Percentiles rank a stretch among this genome's conserved stretches.
These are phyloP conservation scores for Candida ficus DNA, from an alignment of 805 yeast genomes.

Conservation along the genomic window DNA sequence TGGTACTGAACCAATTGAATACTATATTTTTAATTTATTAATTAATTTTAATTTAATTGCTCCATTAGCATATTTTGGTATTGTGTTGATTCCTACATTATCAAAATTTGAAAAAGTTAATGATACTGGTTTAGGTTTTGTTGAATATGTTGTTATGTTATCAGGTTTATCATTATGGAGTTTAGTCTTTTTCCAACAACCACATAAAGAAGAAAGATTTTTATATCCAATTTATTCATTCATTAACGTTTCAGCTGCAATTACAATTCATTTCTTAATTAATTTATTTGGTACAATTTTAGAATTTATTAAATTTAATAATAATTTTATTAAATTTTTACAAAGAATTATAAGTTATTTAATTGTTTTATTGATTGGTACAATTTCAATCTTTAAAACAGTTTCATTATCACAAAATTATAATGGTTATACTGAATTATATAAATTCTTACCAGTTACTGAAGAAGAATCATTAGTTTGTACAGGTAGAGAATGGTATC, in stretches of 20 bases:
- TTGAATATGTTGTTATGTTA: conserved; percentile 23
- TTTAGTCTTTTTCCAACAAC: conserved; percentile 61
- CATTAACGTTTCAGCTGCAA: conserved; percentile 57
- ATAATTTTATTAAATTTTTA: not conserved
- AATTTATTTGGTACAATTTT: conserved; percentile 6
- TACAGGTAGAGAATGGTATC: conserved; percentile 94
- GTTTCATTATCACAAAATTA: conserved; percentile 61
- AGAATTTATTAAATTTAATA: not conserved
- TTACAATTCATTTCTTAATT: conserved; percentile 30
- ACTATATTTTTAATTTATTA: conserved; percentile 62
- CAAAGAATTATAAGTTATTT: not conserved
- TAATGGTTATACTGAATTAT: conserved; percentile 32
- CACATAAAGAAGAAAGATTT: conserved; percentile 93
- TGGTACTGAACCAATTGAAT: conserved; percentile 76
- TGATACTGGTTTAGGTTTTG: conserved; percentile 3
- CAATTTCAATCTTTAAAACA: conserved; percentile 46
- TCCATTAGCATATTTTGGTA: conserved; percentile 36
- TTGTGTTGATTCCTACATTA: conserved; percentile 26
- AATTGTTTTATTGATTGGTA: conserved; percentile 12
- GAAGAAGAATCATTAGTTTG: conserved; percentile 40
- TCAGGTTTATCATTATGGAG: conserved; percentile 65
- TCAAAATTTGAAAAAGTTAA: conserved; percentile 10
- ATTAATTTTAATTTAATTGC: conserved; percentile 67
- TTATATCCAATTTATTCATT: conserved; percentile 80
- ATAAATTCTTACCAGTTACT: conserved; percentile 35